Conservation (phyloP, 2,329 filamentous ascomycete genomes). For the Neocucurbitaria cava region DNA sequence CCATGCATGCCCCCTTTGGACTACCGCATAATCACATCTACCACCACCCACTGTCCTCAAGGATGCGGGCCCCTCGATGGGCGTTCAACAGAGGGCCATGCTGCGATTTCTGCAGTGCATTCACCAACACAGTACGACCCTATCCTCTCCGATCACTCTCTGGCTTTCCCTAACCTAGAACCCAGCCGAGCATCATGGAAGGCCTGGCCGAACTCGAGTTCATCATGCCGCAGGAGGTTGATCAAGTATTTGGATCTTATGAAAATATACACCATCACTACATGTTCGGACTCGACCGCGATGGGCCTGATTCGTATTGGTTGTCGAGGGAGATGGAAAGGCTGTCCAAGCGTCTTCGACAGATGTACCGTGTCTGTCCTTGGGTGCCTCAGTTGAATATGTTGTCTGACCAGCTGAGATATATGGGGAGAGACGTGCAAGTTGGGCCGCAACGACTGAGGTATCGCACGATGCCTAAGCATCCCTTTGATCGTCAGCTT, state of each 20-base stretch:
- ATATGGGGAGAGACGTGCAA: constrained; percentile 13
- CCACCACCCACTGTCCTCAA: constrained; percentile 1
- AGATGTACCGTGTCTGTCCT: constrained; percentile 3
- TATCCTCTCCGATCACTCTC: not conserved
- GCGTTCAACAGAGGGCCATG: constrained; percentile 7
- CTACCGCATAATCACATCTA: constrained; percentile 1
- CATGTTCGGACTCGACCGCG: constrained; percentile 10
- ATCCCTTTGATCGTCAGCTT: constrained; percentile 1
- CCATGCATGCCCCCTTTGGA: constrained; percentile 3
- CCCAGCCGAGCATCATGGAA: constrained; percentile 9
- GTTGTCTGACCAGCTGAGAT: constrained; percentile 11
- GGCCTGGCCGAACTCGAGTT: constrained; percentile 5
- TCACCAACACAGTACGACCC: constrained; percentile 8
- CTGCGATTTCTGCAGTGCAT: constrained; percentile 16
- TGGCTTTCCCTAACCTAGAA: not conserved
- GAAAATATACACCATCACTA: constrained; percentile 19
- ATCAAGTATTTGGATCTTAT: not conserved
- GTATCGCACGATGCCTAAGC: constrained; percentile 2
- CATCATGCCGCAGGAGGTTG: not conserved
- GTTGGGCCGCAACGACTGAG: constrained; percentile 4
- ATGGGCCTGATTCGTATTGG: constrained; percentile 8
- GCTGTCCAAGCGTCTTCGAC: constrained; percentile 9
- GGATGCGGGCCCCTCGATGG: constrained; percentile 9
- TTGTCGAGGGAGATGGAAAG: constrained; percentile 18
- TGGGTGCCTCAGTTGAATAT: constrained; percentile 8